These are phyloP conservation scores for Metrosideros polymorpha DNA, from an alignment of 441 rosid species.

Conservation along the genomic window DNA sequence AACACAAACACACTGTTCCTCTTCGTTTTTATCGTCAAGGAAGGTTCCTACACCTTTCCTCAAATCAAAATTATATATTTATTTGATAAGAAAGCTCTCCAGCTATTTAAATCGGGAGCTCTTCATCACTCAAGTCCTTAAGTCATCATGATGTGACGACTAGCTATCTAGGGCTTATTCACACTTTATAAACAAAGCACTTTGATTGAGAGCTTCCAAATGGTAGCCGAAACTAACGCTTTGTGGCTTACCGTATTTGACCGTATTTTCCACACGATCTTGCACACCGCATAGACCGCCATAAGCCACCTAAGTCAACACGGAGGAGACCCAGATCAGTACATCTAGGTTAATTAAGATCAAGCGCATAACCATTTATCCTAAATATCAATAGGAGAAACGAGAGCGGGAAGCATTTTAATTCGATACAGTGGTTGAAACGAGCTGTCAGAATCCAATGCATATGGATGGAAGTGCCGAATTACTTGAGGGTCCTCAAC, in stretches of 20 bases:
- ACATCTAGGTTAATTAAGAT: background rate
- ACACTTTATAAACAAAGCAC: background rate
- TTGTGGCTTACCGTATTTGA: background rate
- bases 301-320: background rate
- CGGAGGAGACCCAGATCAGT: background rate
- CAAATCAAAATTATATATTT: background rate
- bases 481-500: background rate
- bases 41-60: slow-evolving; percentile 36
- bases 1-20: slow-evolving; percentile 9
- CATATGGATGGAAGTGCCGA: too few relatives aligned
- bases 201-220: background rate
- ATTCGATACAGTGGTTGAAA: background rate
- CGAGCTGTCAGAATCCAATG: too few relatives aligned
- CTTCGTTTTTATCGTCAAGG: slow-evolving; percentile 11
- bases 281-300: background rate
- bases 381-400: background rate
- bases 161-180: background rate
- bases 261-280: background rate
- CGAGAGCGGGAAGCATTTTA: background rate
- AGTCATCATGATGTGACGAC: background rate
- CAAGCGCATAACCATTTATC: background rate
- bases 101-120: background rate
- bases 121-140: background rate
- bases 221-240: background rate
- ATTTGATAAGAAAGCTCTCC: background rate